These are phyloP conservation scores for Gnomoniopsis smithogilvyi DNA, from an alignment of 2,329 filamentous ascomycete species.

Conservation along the genomic window DNA sequence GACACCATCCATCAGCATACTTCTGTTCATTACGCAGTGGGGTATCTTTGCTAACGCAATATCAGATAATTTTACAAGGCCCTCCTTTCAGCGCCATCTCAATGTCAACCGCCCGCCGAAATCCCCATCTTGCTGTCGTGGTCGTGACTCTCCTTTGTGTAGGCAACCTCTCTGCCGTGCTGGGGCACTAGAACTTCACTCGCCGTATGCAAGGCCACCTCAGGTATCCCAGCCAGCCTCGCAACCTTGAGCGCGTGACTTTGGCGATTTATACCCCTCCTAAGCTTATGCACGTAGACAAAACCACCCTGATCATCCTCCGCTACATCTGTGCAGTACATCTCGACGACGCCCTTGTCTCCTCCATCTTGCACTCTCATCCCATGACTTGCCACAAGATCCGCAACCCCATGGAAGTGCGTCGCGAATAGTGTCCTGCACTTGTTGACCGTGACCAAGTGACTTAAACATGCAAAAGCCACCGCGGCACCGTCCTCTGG, in stretches of 20 bases:
- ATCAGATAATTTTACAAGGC: conserved; percentile 9
- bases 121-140: not conserved
- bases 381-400: conserved; percentile 61
- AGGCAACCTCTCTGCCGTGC: not conserved
- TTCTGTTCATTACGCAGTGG: conserved; percentile 19
- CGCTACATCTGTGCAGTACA: conserved; percentile 86
- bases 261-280: conserved; percentile 75
- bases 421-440: conserved; percentile 89
- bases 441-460: conserved; percentile 73
- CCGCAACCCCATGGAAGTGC: conserved; percentile 84
- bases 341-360: conserved; percentile 50
- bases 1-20: conserved; percentile 31
- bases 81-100: not conserved
- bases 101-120: not conserved
- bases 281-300: conserved; percentile 80
- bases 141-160: not conserved
- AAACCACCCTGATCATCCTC: conserved; percentile 72
- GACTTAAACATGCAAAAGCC: conserved; percentile 82
- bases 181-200: conserved; percentile 46
- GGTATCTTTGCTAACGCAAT: conserved; percentile 38
- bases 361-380: conserved; percentile 34
- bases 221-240: conserved; percentile 75
- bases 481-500: conserved; percentile 89
- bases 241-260: conserved; percentile 97
- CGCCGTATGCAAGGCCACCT: conserved; percentile 67